phyloP scores from a whole-genome alignment of 345 rosid species.

The Erodium maritimum region DNA sequence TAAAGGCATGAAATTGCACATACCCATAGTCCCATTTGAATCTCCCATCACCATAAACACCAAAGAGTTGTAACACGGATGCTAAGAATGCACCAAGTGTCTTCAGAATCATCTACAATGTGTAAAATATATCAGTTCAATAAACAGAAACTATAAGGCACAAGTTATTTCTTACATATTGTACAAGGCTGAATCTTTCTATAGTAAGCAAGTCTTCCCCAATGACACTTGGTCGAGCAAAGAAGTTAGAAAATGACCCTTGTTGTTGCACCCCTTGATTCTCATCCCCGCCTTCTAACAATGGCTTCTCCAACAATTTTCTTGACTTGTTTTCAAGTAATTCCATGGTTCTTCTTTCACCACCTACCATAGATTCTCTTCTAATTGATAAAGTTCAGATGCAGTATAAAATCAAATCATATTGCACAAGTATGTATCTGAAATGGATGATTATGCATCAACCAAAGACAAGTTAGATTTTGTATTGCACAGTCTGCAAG shows the following conservation, averaged over 20 bases:
- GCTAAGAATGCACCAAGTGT: conserved; percentile 65
- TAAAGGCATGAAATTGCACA: conserved; percentile 5
- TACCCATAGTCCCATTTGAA: conserved; percentile 88
- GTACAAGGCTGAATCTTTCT: conserved; percentile 71
- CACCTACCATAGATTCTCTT: conserved; percentile 32
- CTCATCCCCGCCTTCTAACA: conserved; percentile 26
- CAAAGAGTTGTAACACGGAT: conserved; percentile 54
- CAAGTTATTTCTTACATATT: conserved; percentile 43
- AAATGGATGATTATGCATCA: neutral
- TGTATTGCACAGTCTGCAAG: no score
- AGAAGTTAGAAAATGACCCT: conserved; percentile 41
- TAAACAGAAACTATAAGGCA: neutral
- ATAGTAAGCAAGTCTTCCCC: conserved; percentile 56
- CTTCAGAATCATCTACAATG: conserved; percentile 79
- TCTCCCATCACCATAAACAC: conserved; percentile 69
- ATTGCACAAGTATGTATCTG: neutral
- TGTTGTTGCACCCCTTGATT: conserved; percentile 10
- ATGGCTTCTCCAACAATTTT: conserved; percentile 27
- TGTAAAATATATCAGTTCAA: conserved; percentile 11
- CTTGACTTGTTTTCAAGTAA: conserved; percentile 49
- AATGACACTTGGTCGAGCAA: conserved; percentile 44
- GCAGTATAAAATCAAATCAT: neutral
- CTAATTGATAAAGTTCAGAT: neutral
- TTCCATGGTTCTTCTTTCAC: conserved; percentile 50
- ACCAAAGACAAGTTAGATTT: no score